phyloP scores from a whole-genome alignment of 2,329 filamentous ascomycete genomes.

The Verticillium zaregamsianum region DNA sequence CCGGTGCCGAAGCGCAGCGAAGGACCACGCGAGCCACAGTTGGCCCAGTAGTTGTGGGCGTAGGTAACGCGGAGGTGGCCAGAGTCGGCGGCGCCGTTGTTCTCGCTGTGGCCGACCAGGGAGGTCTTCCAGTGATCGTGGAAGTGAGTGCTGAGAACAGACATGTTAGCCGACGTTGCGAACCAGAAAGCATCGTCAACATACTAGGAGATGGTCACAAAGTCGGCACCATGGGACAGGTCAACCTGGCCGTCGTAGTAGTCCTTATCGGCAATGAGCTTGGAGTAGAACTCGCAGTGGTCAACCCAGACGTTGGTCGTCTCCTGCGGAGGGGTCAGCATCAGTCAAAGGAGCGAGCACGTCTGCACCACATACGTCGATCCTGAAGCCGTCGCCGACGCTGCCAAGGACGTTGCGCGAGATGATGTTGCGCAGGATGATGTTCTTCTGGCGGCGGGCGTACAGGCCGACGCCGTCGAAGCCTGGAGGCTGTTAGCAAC shows the following conservation, averaged over 20 bases:
- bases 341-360: not conserved
- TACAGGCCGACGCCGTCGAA: constrained; percentile 42
- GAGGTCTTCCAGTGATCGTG: constrained; percentile 56
- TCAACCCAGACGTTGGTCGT: constrained; percentile 45
- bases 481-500: constrained; percentile 11
- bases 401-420: not conserved
- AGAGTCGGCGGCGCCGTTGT: constrained; percentile 51
- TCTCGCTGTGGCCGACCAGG: constrained; percentile 57
- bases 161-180: not conserved
- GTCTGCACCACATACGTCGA: constrained; percentile 7
- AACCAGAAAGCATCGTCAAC: not conserved
- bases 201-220: constrained; percentile 32
- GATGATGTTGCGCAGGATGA: constrained; percentile 53
- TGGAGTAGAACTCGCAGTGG: constrained; percentile 34
- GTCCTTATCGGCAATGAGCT: constrained; percentile 34
- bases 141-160: constrained; percentile 27
- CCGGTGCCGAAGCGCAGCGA: constrained; percentile 59
- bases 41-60: constrained; percentile 56
- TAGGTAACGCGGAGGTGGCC: constrained; percentile 57
- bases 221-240: constrained; percentile 37
- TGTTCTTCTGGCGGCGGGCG: constrained; percentile 45
- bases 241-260: constrained; percentile 39
- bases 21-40: constrained; percentile 56
- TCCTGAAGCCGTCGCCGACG: constrained; percentile 35
- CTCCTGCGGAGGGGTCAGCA: constrained; percentile 26